Percentiles rank a stretch among this genome's conserved stretches.
These are phyloP conservation scores for Rubroboletus pulcherrimus DNA, from an alignment of 768 basidiomycete genomes.

Conservation along the genomic window DNA sequence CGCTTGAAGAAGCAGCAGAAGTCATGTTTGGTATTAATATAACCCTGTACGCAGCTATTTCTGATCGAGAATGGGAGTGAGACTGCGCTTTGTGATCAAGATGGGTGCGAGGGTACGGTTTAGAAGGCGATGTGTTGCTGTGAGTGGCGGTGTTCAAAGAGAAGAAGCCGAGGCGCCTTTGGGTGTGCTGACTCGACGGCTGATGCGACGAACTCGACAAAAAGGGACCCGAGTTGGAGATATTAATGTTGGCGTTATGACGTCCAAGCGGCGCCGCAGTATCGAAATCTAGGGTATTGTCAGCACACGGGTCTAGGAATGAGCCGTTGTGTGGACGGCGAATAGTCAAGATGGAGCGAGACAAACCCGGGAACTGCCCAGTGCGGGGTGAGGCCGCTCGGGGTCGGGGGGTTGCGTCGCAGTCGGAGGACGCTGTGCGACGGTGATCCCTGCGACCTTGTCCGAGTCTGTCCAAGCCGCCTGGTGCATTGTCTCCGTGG, in stretches of 20 bases:
- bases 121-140: conserved; percentile 27
- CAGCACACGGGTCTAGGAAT: conserved; percentile 7
- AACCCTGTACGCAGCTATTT: conserved; percentile 27
- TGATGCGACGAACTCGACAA: conserved; percentile 9
- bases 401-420: conserved; percentile 48
- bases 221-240: conserved; percentile 11
- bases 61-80: conserved; percentile 37
- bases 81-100: conserved; percentile 35
- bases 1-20: conserved; percentile 25
- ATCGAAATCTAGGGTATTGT: conserved; percentile 15
- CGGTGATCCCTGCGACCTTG: conserved; percentile 19
- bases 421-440: conserved; percentile 38
- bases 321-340: conserved; percentile 2
- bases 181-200: conserved; percentile 35
- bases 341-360: conserved; percentile 5
- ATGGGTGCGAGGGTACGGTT: conserved; percentile 24
- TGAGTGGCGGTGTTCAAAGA: conserved; percentile 38
- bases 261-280: conserved; percentile 1
- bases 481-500: conserved; percentile 4
- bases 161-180: conserved; percentile 28
- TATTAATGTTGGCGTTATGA: conserved; percentile 10
- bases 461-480: conserved; percentile 2
- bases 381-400: conserved; percentile 28
- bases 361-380: conserved; percentile 21
- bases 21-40: conserved; percentile 21